These are phyloP conservation scores for Lavandula angustifolia DNA, from an alignment of 257 asterid species.

Conservation along the genomic window DNA sequence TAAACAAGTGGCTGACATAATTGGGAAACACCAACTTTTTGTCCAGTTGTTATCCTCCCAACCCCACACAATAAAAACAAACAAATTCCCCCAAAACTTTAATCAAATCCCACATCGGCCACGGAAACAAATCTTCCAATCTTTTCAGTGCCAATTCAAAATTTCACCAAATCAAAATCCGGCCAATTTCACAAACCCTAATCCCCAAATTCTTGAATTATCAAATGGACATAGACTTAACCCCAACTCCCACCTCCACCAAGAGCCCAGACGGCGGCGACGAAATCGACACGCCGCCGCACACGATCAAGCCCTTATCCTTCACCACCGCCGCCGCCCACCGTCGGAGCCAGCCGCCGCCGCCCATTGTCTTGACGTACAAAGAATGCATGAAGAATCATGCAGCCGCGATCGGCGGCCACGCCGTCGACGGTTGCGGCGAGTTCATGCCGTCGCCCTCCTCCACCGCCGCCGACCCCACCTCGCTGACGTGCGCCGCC, in stretches of 20 bases:
- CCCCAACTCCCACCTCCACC: constrained; percentile 44
- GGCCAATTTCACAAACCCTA: constrained; percentile 27
- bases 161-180: constrained; percentile 17
- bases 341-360: constrained; percentile 29
- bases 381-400: constrained; percentile 74
- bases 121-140: constrained; percentile 27
- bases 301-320: constrained; percentile 38
- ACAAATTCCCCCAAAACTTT: constrained; percentile 31
- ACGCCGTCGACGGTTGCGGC: constrained; percentile 87
- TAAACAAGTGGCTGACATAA: constrained; percentile 61
- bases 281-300: constrained; percentile 72
- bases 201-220: constrained; percentile 27
- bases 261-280: constrained; percentile 47
- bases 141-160: constrained; percentile 9
- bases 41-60: constrained; percentile 37
- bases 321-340: constrained; percentile 40
- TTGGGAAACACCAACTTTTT: constrained; percentile 48
- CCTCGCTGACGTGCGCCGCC: constrained; percentile 65
- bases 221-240: constrained; percentile 47
- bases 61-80: constrained; percentile 28
- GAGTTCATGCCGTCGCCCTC: constrained; percentile 58
- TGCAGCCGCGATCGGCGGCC: constrained; percentile 67
- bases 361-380: constrained; percentile 26
- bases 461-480: constrained; percentile 39
- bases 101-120: constrained; percentile 31